phyloP scores from a whole-genome alignment of 345 rosid species.

The Eucalyptus caleyi region DNA sequence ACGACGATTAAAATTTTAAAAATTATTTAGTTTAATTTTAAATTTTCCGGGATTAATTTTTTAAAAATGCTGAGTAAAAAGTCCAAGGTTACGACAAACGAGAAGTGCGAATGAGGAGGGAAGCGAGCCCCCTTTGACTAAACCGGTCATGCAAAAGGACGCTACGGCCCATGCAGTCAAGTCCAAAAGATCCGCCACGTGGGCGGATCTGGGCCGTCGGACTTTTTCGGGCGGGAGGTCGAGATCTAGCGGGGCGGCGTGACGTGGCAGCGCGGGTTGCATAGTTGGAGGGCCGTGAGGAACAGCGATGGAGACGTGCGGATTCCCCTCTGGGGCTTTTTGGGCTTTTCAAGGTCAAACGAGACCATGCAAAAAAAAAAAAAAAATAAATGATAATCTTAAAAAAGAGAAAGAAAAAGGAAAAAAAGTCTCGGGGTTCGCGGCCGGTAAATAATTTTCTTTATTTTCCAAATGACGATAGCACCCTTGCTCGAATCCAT shows the following conservation, averaged over 20 bases:
- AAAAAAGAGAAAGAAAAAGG: neutral
- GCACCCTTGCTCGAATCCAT: neutral
- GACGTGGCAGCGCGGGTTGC: conserved; percentile 8
- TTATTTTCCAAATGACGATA: neutral
- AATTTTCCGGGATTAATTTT: neutral
- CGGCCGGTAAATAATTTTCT: neutral
- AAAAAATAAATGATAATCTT: neutral
- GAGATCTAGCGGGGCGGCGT: neutral
- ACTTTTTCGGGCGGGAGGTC: neutral
- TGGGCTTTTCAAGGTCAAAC: conserved; percentile 7
- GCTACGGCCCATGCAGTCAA: neutral
- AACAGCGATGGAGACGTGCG: neutral
- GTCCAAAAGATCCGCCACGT: neutral
- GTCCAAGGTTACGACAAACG: conserved; percentile 1
- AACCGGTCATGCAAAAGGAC: neutral
- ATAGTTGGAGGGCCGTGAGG: neutral
- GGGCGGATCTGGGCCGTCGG: conserved; percentile 15
- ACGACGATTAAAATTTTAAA: neutral
- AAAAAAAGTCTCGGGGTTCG: neutral
- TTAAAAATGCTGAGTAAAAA: neutral
- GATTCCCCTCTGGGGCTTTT: neutral
- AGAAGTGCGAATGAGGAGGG: neutral
- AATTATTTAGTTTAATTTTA: too few relatives aligned
- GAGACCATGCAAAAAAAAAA: neutral
- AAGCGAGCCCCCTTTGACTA: conserved; percentile 21